Evolutionary conservation across 2,329 filamentous ascomycete species (phyloP), one percentile per base, ranked within the genome.

Genomic region (Rhinocladiella mackenziei): DNA sequence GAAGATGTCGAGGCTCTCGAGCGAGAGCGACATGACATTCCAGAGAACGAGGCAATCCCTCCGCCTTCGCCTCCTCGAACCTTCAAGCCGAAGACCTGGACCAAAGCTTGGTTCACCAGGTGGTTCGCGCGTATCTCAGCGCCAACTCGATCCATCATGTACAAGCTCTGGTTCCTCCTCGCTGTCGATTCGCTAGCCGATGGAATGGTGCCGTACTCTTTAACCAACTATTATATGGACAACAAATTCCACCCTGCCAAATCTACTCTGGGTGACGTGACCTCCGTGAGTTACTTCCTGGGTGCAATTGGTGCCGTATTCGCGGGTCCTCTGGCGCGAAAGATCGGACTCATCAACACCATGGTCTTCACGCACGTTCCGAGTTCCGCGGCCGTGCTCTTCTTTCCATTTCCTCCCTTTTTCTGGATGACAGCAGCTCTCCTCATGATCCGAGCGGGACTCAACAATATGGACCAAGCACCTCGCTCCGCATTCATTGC

Each of bases 381-480:
- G 0, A 83, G 78, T 0, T 82, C 79, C 0, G 67, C 76, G 0
- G 77, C 80, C 0, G 76, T 83, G 0, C 57, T 81, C 3, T 57
- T 82, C 4, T 81, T 84, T 40, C 79, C 80, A 0, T 57, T 75
- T 0, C 76, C 80, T 0, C 64, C 63, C 4, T 66, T 63, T 2
- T 64, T 81, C 1, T 69, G 69, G 28, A 57, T 77, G 30, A 76
- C 78, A 0, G 72, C 78, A 1, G 66, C 66, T 0, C 65, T 84
- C 0, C 64, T 85, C 1, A 68, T 82, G 18, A 60, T 84, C 14
- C 72, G 81, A 4, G 70, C 78, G 2, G 77, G 77, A 0, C 65
- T 84, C 32, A 84, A 84, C 56, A 80, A 75, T 50, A 83, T 85
- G 78, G 81, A 84, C 51, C 81, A 84, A 64, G 80, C 78, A 0